Base-by-base conservation (phyloP, 1,139 yeast species). In the Blastobotrys capitulatus region DNA sequence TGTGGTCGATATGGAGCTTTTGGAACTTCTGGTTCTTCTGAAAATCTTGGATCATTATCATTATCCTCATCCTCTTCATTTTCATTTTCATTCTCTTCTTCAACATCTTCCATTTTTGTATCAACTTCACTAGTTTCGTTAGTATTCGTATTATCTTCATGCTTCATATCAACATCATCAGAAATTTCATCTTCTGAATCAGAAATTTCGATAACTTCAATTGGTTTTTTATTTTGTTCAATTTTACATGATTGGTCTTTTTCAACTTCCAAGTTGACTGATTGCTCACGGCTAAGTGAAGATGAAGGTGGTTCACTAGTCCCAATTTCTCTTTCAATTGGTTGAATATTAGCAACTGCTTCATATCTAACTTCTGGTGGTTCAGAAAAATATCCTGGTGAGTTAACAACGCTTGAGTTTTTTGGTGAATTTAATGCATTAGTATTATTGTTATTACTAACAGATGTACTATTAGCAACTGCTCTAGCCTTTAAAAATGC, bases 161-260 rank as follows among this genome's bases (percentile, higher is more conserved):
- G 10, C 12, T 6, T 9, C 32, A 29, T 29, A 3, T 12, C n/a
- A 29, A 29, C 32, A 29, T 29, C 32, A 3, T 29, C 9, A 13
- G n/a, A n/a, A n/a, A n/a, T n/a, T n/a, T 35, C 6, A 10, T 35
- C 38, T 5, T 13, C 53, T n/a, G 52, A 48, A 35, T 49, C 54
- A 8, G 52, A 38, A 2, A 46, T 45, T 15, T 41, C 52, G 40
- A 82, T 78, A 9, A 61, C 57, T 22, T 51, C 53, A 3, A 36
- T 20, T 8, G 27, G 34, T 7, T 37, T 37, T 7, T 37, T 37
- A 7, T 37, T 37, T 37, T n/a, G n/a, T n/a, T n/a, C n/a, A 13
- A 37, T 6, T 25, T 6, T 16, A 16, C 25, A 7, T 12, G 19
- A 7, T 4, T 37, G 25, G n/a, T n/a, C n/a, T n/a, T n/a, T n/a